phyloP scores from a whole-genome alignment of 176 grass and related monocot species.

The Miscanthus lutarioriparius region DNA sequence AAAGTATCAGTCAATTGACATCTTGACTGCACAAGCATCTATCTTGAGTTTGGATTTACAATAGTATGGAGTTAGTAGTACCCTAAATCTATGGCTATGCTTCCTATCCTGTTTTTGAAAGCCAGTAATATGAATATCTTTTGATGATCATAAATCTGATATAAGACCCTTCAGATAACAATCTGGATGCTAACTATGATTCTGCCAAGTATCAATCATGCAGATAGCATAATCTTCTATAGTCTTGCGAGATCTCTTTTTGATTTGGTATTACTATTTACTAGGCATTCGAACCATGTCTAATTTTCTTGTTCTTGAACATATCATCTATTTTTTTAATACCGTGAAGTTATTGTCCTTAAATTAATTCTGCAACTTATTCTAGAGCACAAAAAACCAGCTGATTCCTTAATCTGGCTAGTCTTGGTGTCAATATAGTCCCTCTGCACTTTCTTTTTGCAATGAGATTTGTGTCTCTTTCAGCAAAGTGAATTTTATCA shows the following conservation, averaged over 20 bases:
- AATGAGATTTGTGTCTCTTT: neutral
- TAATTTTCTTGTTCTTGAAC: conserved; percentile 4
- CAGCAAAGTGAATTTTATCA: neutral
- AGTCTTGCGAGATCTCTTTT: neutral
- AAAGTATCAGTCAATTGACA: neutral
- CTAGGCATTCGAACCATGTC: neutral
- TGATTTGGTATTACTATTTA: neutral
- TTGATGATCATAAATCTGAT: neutral
- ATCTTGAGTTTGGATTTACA: conserved; percentile 14
- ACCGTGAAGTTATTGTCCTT: neutral
- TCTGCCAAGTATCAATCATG: neutral
- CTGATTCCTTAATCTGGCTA: neutral
- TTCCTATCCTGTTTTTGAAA: neutral
- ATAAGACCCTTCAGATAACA: neutral
- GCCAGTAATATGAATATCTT: conserved; percentile 8
- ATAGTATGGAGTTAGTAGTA: neutral
- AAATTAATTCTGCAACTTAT: conserved; percentile 1
- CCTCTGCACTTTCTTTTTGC: neutral
- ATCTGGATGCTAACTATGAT: neutral
- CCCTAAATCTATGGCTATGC: neutral
- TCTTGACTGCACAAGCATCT: neutral
- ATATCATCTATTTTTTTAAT: neutral
- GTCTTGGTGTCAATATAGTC: conserved; percentile 10
- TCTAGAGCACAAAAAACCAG: neutral
- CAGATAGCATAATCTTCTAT: neutral